Base-by-base conservation (phyloP, 768 basidiomycete species). In the Agaricus blazei region DNA sequence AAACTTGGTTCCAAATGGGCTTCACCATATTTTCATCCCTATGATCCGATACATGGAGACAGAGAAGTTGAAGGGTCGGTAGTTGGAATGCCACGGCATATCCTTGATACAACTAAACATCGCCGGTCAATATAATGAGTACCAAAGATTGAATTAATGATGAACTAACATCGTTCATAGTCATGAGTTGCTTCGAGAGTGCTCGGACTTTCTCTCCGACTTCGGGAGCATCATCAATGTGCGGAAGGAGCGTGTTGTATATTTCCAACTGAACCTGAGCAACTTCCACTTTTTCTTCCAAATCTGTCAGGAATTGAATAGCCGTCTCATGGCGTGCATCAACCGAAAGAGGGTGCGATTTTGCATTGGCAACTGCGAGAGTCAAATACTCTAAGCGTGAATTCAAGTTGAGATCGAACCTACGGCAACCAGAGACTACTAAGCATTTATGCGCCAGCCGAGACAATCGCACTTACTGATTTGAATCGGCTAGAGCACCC, bases 221-320 rank as follows among this genome's bases (percentile, higher is more conserved):
- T 60, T 82, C 84, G 2, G 76, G 80, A 11, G 80, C 79, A 57
- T 87, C 82, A 57, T 78, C 73, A 28, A 81, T 70, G 58, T 84
- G 85, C 15, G 85, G 82, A 6, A 75, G 66, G 14, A 93, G 75
- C 9, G 75, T 72, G 60, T 89, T 81, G 63, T 84, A 90, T 46
- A 97, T 80, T 68, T 98, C 96, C n/a, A 95, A 73, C 65, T 99
- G 97, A 8, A 98, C 93, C 70, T 96, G 90, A 5, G 94, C 91
- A 26, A 99, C 97, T 43, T 99, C 97, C 11, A 98, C 80, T 66
- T 94, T 93, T 70, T 99, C 97, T 73, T 98, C 95, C 19, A 97
- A 76, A 61, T 91, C 88, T 0, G 88, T 92, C n/a, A 96, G 79
- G 75, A 98, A 97, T 48, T 91, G 87, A 48, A 98, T 92, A n/a